Evolutionary conservation across 2,329 filamentous ascomycete species (phyloP), one percentile per base, ranked within the genome.

Genomic region (Microcera coccophila): DNA sequence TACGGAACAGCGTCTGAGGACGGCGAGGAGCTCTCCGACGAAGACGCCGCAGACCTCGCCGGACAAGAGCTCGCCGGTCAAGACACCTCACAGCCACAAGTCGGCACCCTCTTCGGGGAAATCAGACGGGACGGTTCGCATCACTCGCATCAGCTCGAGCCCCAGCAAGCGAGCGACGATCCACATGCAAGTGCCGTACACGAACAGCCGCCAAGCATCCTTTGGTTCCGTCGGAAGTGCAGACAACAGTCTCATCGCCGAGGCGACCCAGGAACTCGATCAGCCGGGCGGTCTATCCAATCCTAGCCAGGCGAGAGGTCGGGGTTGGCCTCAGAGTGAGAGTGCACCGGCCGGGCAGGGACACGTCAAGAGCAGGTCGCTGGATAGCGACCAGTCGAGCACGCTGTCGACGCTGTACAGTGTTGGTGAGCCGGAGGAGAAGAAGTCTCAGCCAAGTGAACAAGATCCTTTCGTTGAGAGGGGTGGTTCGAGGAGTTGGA

Each of bases 381-480:
- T 58, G 4, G 63, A 67, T 4, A 77, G 72, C 47, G 66, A 73
- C 8, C 62, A 67, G 12, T 78, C 75, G 0, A 79, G 75, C 29
- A 71, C 74, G 3, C 62, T 81, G 4, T 81, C 77, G 4, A 81
- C 77, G 0, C 58, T 81, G 4, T 78, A 79, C 48, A 79, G 76
- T 44, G 73, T 72, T 36, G 74, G 76, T 21, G 75, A 78, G 40
- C 62, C 65, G 1, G 67, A 72, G 8, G 67, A 70, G 5, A 61
- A 61, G 15, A 44, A 39, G 7, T 34, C 19, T 2, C 50, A 57
- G 3, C 45, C 21, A 31, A 49, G 28, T 14, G 20, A 39, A 2
- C 44, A 56, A 17, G 65, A 68, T 21, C 64, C 65, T 0, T 68
- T 68, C 36, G 52, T 64, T 1, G 63, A 63, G 37, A 41, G 26